These are phyloP conservation scores for Eucalyptus camaldulensis DNA, from an alignment of 345 rosid species.

Conservation along the genomic window DNA sequence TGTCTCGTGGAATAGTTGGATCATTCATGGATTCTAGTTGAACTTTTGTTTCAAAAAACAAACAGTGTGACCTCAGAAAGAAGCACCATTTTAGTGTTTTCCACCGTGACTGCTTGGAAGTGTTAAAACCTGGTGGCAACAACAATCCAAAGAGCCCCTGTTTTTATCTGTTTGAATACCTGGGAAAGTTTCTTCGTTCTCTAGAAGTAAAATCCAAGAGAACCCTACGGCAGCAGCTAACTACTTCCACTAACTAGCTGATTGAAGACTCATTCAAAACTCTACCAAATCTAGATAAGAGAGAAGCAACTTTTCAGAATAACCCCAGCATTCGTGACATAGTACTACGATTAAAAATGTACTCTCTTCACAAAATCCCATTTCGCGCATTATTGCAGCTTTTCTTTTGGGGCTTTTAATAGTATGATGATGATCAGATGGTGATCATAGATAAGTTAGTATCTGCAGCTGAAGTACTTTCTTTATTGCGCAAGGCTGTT, in stretches of 20 bases:
- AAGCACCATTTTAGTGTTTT: not conserved
- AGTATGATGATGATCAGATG: not conserved
- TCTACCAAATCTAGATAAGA: slow-evolving; percentile 20
- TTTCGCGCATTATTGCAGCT: not conserved
- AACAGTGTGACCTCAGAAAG: not conserved
- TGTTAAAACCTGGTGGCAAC: slow-evolving; percentile 1
- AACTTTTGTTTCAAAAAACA: not conserved
- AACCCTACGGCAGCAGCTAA: slow-evolving; percentile 15
- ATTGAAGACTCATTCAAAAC: not conserved
- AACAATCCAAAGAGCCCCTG: slow-evolving; percentile 6
- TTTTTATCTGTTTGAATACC: not conserved
- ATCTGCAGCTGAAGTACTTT: not conserved
- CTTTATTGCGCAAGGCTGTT: not conserved
- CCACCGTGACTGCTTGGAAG: not conserved
- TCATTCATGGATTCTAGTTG: not conserved
- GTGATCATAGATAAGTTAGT: not conserved
- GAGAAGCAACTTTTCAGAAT: not conserved
- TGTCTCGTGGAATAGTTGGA: not conserved
- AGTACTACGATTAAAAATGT: not conserved
- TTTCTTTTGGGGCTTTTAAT: not conserved
- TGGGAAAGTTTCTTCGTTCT: slow-evolving; percentile 1
- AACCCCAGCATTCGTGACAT: not conserved
- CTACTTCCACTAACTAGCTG: slow-evolving; percentile 26
- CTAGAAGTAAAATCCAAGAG: slow-evolving; percentile 12
- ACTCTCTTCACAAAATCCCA: not conserved